A percentile compares a stretch with the other conserved stretches of the same genome.
Evolutionary conservation across 2,329 filamentous ascomycete species (phyloP).

Genomic region (Phialocephala sp.): DNA sequence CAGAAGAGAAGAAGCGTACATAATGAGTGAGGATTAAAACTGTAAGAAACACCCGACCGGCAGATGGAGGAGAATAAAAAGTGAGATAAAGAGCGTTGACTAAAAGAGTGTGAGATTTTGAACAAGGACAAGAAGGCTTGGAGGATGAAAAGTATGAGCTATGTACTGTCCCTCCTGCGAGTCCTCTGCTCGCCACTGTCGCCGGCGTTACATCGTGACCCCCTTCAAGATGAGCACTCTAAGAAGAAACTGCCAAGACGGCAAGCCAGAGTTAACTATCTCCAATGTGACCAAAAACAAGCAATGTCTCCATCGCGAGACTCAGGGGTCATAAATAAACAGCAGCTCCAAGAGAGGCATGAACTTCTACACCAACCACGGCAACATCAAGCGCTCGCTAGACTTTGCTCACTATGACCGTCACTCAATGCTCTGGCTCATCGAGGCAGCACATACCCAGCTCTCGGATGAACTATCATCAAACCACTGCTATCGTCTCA

Average conservation of each 20-base stretch:
- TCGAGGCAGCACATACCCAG: not conserved
- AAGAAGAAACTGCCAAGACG: conserved; percentile 6
- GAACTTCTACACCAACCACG: not conserved
- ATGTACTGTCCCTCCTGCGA: not conserved
- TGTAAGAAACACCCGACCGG: not conserved
- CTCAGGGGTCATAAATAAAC: not conserved
- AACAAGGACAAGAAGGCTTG: not conserved
- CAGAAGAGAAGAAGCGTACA: conserved; percentile 7
- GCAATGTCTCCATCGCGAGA: conserved; percentile 3
- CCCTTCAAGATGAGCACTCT: conserved; percentile 1
- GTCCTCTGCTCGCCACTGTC: not conserved
- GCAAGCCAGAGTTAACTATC: not conserved
- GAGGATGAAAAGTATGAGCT: not conserved
- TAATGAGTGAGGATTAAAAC: not conserved
- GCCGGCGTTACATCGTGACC: not conserved
- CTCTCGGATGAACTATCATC: not conserved
- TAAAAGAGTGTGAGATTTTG: not conserved
- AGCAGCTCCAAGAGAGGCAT: not conserved
- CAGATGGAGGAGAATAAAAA: conserved; percentile 5
- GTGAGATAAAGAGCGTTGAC: not conserved
- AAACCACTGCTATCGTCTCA: not conserved
- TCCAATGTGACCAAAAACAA: conserved; percentile 4
- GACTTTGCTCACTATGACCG: not conserved
- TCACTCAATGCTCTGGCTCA: not conserved
- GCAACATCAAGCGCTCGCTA: conserved; percentile 3